Evolutionary conservation across 1,284 basidiomycete species (phyloP).

Genomic region (Microbotryum violaceum): DNA sequence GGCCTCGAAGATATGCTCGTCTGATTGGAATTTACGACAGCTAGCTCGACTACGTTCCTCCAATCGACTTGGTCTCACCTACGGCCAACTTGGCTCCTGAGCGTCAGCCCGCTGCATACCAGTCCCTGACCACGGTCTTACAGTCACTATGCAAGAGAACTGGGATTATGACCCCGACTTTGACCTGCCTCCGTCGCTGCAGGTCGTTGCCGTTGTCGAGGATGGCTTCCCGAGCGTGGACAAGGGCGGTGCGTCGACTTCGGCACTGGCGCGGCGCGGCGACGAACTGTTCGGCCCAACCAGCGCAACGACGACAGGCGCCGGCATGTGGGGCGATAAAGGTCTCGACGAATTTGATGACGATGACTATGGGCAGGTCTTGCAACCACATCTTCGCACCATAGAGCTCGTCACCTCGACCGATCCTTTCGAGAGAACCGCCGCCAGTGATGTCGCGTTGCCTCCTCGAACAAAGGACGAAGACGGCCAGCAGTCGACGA

Average conservation of each 20-base stretch:
- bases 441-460: neutral
- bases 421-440: constrained; percentile 1
- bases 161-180: constrained; percentile 24
- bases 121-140: no score
- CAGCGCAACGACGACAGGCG: no score
- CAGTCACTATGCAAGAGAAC: neutral
- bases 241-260: neutral
- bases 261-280: neutral
- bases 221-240: neutral
- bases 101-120: no score
- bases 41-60: no score
- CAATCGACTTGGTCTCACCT: no score
- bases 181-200: neutral
- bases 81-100: no score
- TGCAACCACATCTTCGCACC: neutral
- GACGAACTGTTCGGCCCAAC: no score
- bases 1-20: no score
- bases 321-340: neutral
- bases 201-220: neutral
- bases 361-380: constrained; percentile 4
- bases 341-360: constrained; percentile 1
- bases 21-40: no score
- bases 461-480: constrained; percentile 2
- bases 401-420: neutral
- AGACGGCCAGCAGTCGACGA: constrained; percentile 12